A percentile compares a stretch with the other conserved stretches of the same genome.
phyloP scores from a whole-genome alignment of 2,329 filamentous ascomycete species.

The Pseudogymnoascus sp. region DNA sequence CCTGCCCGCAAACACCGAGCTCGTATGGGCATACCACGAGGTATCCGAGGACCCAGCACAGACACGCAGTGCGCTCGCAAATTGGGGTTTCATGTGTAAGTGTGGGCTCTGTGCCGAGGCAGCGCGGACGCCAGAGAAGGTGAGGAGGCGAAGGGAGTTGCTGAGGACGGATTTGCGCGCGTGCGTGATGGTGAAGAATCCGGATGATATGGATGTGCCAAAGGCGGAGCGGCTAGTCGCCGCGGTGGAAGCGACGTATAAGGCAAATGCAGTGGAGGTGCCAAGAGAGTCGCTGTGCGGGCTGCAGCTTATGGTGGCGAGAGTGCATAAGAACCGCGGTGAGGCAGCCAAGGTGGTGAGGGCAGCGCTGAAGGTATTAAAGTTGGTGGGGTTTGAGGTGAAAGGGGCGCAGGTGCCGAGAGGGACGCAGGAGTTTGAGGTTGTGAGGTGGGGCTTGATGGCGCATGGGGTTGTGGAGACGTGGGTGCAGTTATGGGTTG shows the following conservation, averaged over 20 bases:
- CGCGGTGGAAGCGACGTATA: not conserved
- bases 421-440: not conserved
- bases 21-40: slow-evolving; percentile 24
- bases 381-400: not conserved
- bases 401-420: not conserved
- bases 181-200: not conserved
- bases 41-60: slow-evolving; percentile 26
- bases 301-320: not conserved
- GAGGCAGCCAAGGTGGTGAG: not conserved
- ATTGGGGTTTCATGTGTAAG: slow-evolving; percentile 36
- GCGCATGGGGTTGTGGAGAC: slow-evolving; percentile 20
- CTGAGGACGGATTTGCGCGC: not conserved
- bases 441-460: slow-evolving; percentile 25
- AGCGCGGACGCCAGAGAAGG: not conserved
- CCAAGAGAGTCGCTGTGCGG: not conserved
- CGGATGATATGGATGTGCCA: not conserved
- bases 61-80: slow-evolving; percentile 14
- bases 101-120: slow-evolving; percentile 23
- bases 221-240: not conserved
- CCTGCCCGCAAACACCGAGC: slow-evolving; percentile 36
- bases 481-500: slow-evolving; percentile 24
- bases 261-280: not conserved
- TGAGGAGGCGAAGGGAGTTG: not conserved
- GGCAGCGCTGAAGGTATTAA: not conserved
- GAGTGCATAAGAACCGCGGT: not conserved